Conservation (phyloP, 768 basidiomycete species). For the Tylopilus felleus region DNA sequence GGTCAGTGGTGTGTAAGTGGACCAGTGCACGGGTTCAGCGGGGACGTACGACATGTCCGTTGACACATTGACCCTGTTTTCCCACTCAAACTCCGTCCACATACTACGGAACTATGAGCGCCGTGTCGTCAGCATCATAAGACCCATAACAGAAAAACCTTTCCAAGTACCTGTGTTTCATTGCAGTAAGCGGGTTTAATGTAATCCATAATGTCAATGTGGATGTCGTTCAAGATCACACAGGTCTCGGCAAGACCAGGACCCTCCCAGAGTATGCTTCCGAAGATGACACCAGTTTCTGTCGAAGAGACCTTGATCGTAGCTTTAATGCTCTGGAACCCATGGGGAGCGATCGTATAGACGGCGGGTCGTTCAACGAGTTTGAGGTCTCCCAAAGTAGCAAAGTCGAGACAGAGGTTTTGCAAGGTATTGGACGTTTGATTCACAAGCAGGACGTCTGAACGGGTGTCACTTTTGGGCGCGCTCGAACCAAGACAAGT, state of each 20-base stretch:
- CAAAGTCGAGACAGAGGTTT: conserved; percentile 95
- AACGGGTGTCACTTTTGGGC: neutral
- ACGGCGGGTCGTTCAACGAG: conserved; percentile 94
- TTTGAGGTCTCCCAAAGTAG: conserved; percentile 94
- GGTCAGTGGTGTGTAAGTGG: neutral
- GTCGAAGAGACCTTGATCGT: conserved; percentile 98
- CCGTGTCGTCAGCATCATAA: conserved; percentile 3
- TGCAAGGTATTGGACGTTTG: conserved; percentile 93
- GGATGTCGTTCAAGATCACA: conserved; percentile 95
- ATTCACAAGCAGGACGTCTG: conserved; percentile 95
- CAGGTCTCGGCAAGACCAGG: conserved; percentile 83
- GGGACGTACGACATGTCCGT: conserved; percentile 71
- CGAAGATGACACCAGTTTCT: conserved; percentile 98
- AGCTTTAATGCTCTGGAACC: conserved; percentile 98
- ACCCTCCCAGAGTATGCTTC: conserved; percentile 95
- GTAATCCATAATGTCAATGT: conserved; percentile 81
- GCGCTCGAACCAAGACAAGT: neutral
- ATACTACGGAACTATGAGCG: conserved; percentile 79
- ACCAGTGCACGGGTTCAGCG: neutral
- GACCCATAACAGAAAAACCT: neutral
- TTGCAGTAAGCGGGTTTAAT: conserved; percentile 77
- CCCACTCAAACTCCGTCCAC: conserved; percentile 99
- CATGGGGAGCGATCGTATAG: conserved; percentile 91
- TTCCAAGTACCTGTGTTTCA: conserved; percentile 72
- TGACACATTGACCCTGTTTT: conserved; percentile 95